Base-by-base conservation (phyloP, 2,329 filamentous ascomycete species). In the Penicillium sp. region DNA sequence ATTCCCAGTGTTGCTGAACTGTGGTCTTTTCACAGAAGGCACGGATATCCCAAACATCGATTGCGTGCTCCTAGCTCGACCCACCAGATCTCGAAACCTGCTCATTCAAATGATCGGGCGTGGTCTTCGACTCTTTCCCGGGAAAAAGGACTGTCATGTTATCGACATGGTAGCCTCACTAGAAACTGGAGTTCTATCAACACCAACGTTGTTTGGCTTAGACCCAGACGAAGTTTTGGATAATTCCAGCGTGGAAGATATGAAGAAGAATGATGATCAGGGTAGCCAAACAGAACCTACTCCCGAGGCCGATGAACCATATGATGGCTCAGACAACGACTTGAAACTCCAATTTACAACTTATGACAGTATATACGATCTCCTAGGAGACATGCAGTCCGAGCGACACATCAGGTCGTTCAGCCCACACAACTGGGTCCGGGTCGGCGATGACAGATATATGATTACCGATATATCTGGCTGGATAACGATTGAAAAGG, bases 1-100 rank as follows among this genome's bases (percentile, higher is more conserved):
- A 43, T 97, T 90, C 61, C 91, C 91, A 0, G 91, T 99, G 1
- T 81, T 99, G 15, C 78, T 99, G 50, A 99, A 99, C 71, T 97
- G 94, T 69, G 92, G 92, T 9, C 90, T 99, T 40, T 97, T 96
- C 69, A 97, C 93, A 0, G 94, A 99, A 77, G 94, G 94, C 2
- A 99, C 94, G 0, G 94, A 99, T 69, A 96, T 99, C 33, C 94
- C 95, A 6, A 97, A 96, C 71, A 90, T 99, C 63, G 94, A 99
- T 76, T 97, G 94, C 70, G 85, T 99, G 25, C 71, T 99, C 9
- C 82, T 99, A 9, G 92, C 89, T 4, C 82, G 94, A 25, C 94
- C 94, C 0, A 99, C 94, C 1, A 87, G 88, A 65, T 97, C 94
- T 16, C 86, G 90, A n/a, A 97, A 97, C 66, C 79, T 99, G 2